A percentile compares a stretch with the other conserved stretches of the same genome.
phyloP scores from a whole-genome alignment of 179 eudicot species.

The Beta macrorhiza region DNA sequence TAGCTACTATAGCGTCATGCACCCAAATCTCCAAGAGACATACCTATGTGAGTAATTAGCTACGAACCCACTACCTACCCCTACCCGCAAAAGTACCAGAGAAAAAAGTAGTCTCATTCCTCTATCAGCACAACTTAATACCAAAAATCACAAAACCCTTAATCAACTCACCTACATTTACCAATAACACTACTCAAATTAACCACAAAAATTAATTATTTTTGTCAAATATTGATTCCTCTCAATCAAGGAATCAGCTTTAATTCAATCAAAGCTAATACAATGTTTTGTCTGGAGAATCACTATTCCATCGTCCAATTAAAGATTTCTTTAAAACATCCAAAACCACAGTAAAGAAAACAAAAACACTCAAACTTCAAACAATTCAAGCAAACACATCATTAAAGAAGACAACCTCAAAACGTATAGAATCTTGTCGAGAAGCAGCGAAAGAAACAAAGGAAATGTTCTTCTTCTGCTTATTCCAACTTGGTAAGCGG shows the following conservation, averaged over 20 bases:
- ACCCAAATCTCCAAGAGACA: neutral
- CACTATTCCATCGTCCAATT: neutral
- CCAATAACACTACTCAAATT: no score
- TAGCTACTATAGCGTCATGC: neutral
- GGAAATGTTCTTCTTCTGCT: constrained; percentile 23
- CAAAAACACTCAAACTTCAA: neutral
- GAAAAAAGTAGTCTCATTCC: neutral
- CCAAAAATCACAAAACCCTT: no score
- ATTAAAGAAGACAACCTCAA: neutral
- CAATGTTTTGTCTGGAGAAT: neutral
- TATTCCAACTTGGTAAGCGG: constrained; percentile 1
- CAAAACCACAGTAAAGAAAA: neutral
- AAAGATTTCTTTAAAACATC: neutral
- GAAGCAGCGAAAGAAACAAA: constrained; percentile 48
- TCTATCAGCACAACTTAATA: neutral
- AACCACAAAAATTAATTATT: neutral
- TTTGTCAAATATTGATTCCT: neutral
- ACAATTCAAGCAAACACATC: neutral
- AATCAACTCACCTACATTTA: no score
- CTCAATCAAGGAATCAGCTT: neutral
- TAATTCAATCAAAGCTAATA: neutral
- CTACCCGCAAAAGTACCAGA: neutral
- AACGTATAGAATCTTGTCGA: constrained; percentile 54
- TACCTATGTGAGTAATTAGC: neutral
- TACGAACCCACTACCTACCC: neutral